Evolutionary conservation across 345 rosid genomes (phyloP).

Genomic region (Luvunga scandens): DNA sequence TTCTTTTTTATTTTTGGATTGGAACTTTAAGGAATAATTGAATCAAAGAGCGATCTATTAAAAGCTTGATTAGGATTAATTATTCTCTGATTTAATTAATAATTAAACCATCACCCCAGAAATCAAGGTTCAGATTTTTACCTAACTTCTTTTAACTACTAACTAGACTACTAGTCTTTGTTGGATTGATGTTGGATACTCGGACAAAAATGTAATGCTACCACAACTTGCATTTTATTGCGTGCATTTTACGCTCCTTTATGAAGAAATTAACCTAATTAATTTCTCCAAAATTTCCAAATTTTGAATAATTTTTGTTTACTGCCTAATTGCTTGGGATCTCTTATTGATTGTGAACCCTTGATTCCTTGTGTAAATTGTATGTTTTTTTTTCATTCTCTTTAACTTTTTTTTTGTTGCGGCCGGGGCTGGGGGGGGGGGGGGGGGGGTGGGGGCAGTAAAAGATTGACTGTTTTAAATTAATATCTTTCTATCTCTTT

Average conservation of each 20-base stretch:
- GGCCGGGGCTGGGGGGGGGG: too few relatives aligned
- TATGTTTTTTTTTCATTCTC: too few relatives aligned
- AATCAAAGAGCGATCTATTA: conserved; percentile 10
- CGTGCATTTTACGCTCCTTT: neutral
- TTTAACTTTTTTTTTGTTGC: too few relatives aligned
- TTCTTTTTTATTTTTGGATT: too few relatives aligned
- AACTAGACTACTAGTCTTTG: conserved; percentile 30
- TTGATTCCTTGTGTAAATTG: neutral
- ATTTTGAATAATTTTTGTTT: neutral
- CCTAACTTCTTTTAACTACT: conserved; percentile 25
- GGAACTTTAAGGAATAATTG: neutral
- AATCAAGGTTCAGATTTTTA: conserved; percentile 43
- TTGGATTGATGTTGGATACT: conserved; percentile 22
- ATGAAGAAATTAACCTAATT: too few relatives aligned
- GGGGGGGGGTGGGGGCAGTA: too few relatives aligned
- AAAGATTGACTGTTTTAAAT: too few relatives aligned
- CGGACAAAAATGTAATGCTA: neutral
- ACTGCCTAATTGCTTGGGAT: neutral
- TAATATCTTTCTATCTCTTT: too few relatives aligned
- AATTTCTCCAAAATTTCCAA: neutral
- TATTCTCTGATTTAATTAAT: conserved; percentile 14
- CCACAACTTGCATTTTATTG: neutral
- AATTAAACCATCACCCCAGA: conserved; percentile 40
- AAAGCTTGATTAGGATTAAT: conserved; percentile 21
- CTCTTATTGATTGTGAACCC: neutral